Evolutionary conservation across 805 yeast species (phyloP).

Genomic region (Tetrapisispora nanseiensis): DNA sequence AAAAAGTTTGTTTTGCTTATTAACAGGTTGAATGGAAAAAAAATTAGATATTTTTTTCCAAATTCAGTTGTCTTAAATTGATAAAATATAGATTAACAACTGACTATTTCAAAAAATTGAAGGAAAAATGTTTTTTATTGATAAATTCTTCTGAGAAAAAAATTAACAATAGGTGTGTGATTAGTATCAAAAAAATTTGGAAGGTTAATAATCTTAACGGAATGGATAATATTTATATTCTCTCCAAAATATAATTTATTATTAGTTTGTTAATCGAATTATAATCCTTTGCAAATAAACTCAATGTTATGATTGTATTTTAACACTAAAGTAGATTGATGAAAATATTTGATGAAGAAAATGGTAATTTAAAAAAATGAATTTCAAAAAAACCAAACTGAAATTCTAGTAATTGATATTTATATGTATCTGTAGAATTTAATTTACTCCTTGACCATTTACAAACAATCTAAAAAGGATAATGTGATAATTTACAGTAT

Average conservation of each 20-base stretch:
- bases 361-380: not conserved
- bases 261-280: not conserved
- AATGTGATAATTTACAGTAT: too few species aligned
- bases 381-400: not conserved
- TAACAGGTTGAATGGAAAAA: slow-evolving; percentile 1
- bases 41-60: too few species aligned
- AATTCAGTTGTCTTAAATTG: not conserved
- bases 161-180: not conserved
- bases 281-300: not conserved
- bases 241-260: slow-evolving; percentile 1
- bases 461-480: not conserved
- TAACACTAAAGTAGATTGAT: slow-evolving; percentile 2
- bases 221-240: not conserved
- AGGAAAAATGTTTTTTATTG: not conserved
- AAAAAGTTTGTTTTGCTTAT: not conserved
- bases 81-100: not conserved
- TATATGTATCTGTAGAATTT: not conserved
- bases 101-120: not conserved
- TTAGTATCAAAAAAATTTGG: not conserved
- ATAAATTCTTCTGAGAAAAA: too few species aligned
- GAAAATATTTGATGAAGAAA: not conserved
- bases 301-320: not conserved
- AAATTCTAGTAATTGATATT: not conserved
- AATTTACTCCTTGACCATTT: not conserved
- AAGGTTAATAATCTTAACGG: too few species aligned